Base-by-base conservation (phyloP, 768 basidiomycete species). In the Boletus sensibilis region DNA sequence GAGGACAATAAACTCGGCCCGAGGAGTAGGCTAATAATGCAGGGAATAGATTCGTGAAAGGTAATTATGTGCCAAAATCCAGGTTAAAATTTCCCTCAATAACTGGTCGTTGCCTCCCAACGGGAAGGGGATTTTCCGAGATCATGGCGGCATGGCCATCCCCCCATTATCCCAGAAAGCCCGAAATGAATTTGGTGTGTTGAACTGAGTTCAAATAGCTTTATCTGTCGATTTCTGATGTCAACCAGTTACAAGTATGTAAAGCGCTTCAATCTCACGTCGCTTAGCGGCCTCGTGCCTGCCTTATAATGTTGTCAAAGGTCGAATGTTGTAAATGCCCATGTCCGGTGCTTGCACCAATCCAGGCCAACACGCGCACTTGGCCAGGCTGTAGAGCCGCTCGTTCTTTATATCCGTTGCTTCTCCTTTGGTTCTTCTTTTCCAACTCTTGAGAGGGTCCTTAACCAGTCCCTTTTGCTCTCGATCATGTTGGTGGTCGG, bases 401-500 rank as follows among this genome's bases (percentile, higher is more conserved):
- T 53, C 58, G 40, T 56, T 65, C 68, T 46, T 64, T 70, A 60
- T 63, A 64, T 60, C 61, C 60, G 13, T 50, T 40, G 1, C 45
- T 31, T 47, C 34, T 49, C 56, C 45, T 9, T 43, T 27, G 16
- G 34, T 29, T 51, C 51, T 45, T 51, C 56, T 37, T 60, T 34
- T 44, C 56, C 31, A 47, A 34, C 4, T 50, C 49, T 54, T 50
- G 57, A 54, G 48, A 56, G 70, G 72, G 70, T 72, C 72, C 70
- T 72, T 72, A 59, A 56, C 64, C 68, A 72, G 70, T 73, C 72
- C 72, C 68, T 62, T 43, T 60, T 52, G 35, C 50, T 48, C 53
- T 60, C 51, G 44, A 73, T 71, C 73, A 90, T 90, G 90, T 80
- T 90, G 64, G 81, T 79, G 69, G 68, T 88, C 68, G 81, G 82